A percentile compares a stretch with the other conserved stretches of the same genome.
phyloP scores from a whole-genome alignment of 1,284 basidiomycete species.

The Paramarasmius palmivorus region DNA sequence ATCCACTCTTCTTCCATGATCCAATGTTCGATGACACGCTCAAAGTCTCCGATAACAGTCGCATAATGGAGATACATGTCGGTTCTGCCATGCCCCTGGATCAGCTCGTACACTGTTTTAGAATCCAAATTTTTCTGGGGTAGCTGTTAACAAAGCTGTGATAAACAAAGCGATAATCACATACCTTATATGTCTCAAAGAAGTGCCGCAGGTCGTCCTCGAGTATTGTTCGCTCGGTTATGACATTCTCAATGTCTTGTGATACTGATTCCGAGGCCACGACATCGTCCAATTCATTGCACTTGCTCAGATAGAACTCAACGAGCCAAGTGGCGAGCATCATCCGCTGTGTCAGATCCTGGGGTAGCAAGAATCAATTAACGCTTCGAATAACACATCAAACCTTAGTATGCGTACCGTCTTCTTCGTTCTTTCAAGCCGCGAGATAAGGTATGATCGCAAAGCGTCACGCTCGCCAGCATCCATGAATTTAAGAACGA shows the following conservation, averaged over 20 bases:
- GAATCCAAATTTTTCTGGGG: conserved; percentile 79
- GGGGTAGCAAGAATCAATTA: conserved; percentile 3
- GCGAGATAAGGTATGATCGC: conserved; percentile 86
- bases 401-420: conserved; percentile 48
- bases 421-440: conserved; percentile 81
- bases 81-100: conserved; percentile 89
- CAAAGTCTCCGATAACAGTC: conserved; percentile 77
- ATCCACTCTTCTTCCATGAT: conserved; percentile 90
- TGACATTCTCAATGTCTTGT: conserved; percentile 85
- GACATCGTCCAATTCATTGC: conserved; percentile 93
- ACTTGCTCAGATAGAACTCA: conserved; percentile 96
- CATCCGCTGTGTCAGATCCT: conserved; percentile 94
- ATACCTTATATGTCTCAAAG: conserved; percentile 88
- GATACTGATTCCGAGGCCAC: conserved; percentile 82
- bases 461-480: conserved; percentile 90
- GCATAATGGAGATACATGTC: conserved; percentile 95
- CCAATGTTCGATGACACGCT: conserved; percentile 91
- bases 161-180: conserved; percentile 5
- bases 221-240: conserved; percentile 79
- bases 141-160: conserved; percentile 1
- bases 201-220: conserved; percentile 94
- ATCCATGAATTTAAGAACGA: conserved; percentile 89
- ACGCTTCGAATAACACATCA: not conserved
- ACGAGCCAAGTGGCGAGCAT: conserved; percentile 99
- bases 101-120: conserved; percentile 87